Base-by-base conservation (phyloP, 306 rosid species). In the Medicago arabica region DNA sequence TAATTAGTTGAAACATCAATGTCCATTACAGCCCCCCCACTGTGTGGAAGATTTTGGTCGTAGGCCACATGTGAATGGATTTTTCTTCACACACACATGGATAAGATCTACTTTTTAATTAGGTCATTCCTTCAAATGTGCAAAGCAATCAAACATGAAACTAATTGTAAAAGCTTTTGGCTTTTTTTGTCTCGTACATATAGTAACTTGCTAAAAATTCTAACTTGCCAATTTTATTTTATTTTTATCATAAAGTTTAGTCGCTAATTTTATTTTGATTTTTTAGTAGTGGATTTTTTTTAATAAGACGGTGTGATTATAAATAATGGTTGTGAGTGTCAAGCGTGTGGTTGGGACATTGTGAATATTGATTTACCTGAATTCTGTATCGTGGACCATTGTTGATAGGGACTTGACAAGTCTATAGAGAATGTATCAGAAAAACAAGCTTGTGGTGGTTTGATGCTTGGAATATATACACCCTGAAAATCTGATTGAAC, bases 1-100 rank as follows among this genome's bases (percentile, higher is more conserved):
- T 7, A 8, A 16, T 63, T 74, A 40, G 88, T 81, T 78, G 80
- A 75, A 85, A 85, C 80, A 79, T 82, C 67, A 25, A 19, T 71
- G 77, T 85, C 77, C 64, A 34, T 34, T 53, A 55, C 63, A 62
- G 28, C 28, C 11, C 65, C 65, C 46, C 38, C 72, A 11, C 3
- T 67, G 10, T 15, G 74, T 40, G 31, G 55, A 44, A 67, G 54
- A 64, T 12, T 54, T 44, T 25, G 43, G 54, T 49, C 34, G 49
- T 31, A 62, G 59, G 69, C 11, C 69, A 78, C 63, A 65, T 72
- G 62, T 62, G 57, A 59, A 74, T 13, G 67, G 34, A 31, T 66
- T 61, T 50, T 64, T 62, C 17, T 44, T 16, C 69, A 31, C 43
- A 57, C 43, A 17, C 8, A 64, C 6, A 75, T 13, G 23, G 75